These are phyloP conservation scores for Botrytis hyacinthi DNA, from an alignment of 2,329 filamentous ascomycete genomes.

Conservation along the genomic window DNA sequence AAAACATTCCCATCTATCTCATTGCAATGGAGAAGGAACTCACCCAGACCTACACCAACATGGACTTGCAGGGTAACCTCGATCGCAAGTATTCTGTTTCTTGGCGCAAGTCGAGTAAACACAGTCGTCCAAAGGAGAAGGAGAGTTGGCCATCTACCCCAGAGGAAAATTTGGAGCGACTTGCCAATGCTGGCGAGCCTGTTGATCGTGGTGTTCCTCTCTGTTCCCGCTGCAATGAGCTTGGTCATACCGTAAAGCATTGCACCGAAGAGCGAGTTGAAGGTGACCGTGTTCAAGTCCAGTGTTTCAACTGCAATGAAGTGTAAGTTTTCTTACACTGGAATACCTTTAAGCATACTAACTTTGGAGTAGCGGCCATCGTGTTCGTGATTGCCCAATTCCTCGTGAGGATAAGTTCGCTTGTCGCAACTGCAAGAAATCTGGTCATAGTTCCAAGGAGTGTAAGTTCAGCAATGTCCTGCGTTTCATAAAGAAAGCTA, in stretches of 20 bases:
- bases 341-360: background rate
- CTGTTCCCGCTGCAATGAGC: slow-evolving; percentile 44
- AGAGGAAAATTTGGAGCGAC: slow-evolving; percentile 61
- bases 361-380: slow-evolving; percentile 51
- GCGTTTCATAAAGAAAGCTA: background rate
- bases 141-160: slow-evolving; percentile 57
- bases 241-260: slow-evolving; percentile 58
- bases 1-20: slow-evolving; percentile 56
- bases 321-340: slow-evolving; percentile 20
- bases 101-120: slow-evolving; percentile 58
- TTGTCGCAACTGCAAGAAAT: slow-evolving; percentile 64
- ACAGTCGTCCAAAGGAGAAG: slow-evolving; percentile 57
- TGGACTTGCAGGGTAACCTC: slow-evolving; percentile 69
- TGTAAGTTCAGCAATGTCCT: slow-evolving; percentile 28
- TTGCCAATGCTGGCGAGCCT: slow-evolving; percentile 64
- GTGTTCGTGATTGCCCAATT: slow-evolving; percentile 65
- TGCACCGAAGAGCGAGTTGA: slow-evolving; percentile 60
- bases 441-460: slow-evolving; percentile 38
- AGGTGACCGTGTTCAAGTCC: slow-evolving; percentile 47
- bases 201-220: slow-evolving; percentile 57
- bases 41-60: slow-evolving; percentile 59
- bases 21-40: slow-evolving; percentile 61
- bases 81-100: slow-evolving; percentile 63
- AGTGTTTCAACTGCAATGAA: slow-evolving; percentile 64
- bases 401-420: slow-evolving; percentile 62